Percentiles rank a stretch among this genome's conserved stretches.
Conservation (phyloP, 2,329 filamentous ascomycete genomes). For the Verticillium alfalfae region DNA sequence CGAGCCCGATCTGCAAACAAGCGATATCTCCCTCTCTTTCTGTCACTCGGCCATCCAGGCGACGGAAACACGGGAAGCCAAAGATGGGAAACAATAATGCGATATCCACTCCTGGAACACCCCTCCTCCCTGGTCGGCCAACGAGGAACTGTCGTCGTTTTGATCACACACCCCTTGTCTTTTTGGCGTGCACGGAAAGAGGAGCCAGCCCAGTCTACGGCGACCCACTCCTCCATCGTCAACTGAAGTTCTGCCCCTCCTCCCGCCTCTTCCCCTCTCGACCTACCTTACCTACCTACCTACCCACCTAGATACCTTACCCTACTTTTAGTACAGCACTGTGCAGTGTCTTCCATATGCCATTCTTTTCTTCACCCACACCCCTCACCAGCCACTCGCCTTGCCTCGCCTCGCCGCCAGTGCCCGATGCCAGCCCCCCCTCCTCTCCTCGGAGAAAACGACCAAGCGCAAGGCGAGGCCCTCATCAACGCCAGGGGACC, state of each 20-base stretch:
- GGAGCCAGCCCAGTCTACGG: slow-evolving; percentile 6
- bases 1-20: no score
- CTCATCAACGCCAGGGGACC: slow-evolving; percentile 3
- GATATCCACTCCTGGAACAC: not conserved
- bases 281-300: no score
- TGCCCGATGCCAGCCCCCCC: slow-evolving; percentile 1
- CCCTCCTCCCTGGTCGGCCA: not conserved
- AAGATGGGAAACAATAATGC: not conserved
- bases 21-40: not conserved
- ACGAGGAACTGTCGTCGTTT: not conserved
- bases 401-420: not conserved
- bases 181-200: slow-evolving; percentile 8
- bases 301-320: no score
- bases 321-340: no score
- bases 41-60: not conserved
- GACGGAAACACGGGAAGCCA: not conserved
- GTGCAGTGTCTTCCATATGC: no score
- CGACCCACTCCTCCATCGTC: slow-evolving; percentile 6
- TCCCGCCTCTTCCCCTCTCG: no score
- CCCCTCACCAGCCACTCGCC: slow-evolving; percentile 7
- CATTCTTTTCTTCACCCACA: not conserved
- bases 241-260: slow-evolving; percentile 12
- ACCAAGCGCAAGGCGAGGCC: slow-evolving; percentile 4
- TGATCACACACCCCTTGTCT: slow-evolving; percentile 1
- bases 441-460: slow-evolving; percentile 7